Conservation (phyloP, 768 basidiomycete genomes). For the Fistulinella prunicolor region DNA sequence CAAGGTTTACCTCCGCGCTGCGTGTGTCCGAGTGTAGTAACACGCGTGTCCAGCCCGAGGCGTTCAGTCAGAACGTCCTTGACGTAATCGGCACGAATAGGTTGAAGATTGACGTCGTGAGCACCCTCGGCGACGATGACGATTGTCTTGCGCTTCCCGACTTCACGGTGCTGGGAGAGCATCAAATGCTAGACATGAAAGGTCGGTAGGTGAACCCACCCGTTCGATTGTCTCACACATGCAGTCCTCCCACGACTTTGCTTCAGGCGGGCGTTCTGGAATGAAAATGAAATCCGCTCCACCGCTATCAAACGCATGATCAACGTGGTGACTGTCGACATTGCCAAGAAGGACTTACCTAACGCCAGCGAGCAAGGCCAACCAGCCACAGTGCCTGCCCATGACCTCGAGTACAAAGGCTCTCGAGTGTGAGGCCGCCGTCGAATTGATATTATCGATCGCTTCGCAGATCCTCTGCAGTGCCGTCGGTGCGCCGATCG, state of each 20-base stretch:
- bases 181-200: neutral
- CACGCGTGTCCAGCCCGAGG: conserved; percentile 90
- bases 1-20: conserved; percentile 95
- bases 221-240: conserved; percentile 85
- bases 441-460: conserved; percentile 97
- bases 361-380: conserved; percentile 89
- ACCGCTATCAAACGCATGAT: conserved; percentile 43
- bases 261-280: conserved; percentile 83
- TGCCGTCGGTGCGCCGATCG: conserved; percentile 95
- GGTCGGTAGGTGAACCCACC: conserved; percentile 45
- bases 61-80: conserved; percentile 85
- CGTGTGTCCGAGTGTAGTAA: conserved; percentile 95
- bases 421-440: conserved; percentile 91
- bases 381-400: conserved; percentile 99
- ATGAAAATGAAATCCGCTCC: conserved; percentile 99
- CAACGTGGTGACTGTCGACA: neutral
- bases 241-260: conserved; percentile 82
- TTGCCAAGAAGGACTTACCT: conserved; percentile 47
- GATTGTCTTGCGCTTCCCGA: conserved; percentile 97
- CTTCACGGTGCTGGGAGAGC: conserved; percentile 68
- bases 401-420: conserved; percentile 99
- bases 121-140: conserved; percentile 99
- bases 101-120: conserved; percentile 79
- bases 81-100: conserved; percentile 89
- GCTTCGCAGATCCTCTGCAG: conserved; percentile 96